Percentiles rank a stretch among this genome's conserved stretches.
phyloP scores from a whole-genome alignment of 306 rosid species.

The Mucuna pruriens region DNA sequence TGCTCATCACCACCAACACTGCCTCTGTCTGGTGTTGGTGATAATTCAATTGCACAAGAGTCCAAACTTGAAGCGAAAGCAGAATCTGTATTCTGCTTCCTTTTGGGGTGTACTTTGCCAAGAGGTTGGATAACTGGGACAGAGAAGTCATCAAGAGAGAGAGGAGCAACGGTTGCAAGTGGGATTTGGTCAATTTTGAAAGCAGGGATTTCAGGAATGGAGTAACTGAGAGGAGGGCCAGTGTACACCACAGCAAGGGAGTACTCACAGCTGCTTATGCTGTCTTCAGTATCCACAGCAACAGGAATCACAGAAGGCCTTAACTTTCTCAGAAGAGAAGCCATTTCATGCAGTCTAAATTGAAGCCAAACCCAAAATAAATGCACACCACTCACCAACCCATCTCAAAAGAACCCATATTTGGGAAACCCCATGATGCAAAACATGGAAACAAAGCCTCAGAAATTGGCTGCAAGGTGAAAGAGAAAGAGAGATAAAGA shows the following conservation, averaged over 20 bases:
- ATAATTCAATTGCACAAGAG: not conserved
- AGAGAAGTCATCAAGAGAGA: slow-evolving; percentile 36
- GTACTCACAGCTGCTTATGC: slow-evolving; percentile 53
- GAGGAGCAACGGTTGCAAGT: slow-evolving; percentile 58
- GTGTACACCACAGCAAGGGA: slow-evolving; percentile 69
- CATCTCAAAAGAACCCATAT: slow-evolving; percentile 1
- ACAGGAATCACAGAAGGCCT: slow-evolving; percentile 42
- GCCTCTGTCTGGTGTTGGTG: not conserved
- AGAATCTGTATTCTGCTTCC: slow-evolving; percentile 27
- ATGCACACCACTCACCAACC: not conserved
- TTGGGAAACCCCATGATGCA: not conserved
- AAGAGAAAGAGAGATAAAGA: not conserved
- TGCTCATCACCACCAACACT: not conserved
- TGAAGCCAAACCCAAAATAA: not conserved
- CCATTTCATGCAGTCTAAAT: slow-evolving; percentile 46
- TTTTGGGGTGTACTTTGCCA: slow-evolving; percentile 30
- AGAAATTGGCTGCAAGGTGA: not conserved
- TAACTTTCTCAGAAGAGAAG: slow-evolving; percentile 57
- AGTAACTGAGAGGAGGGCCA: slow-evolving; percentile 66
- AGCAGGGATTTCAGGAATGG: slow-evolving; percentile 66
- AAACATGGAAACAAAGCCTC: not conserved
- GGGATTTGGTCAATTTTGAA: slow-evolving; percentile 66
- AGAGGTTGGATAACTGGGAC: slow-evolving; percentile 78
- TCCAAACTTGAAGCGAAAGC: slow-evolving; percentile 18
- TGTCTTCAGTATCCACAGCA: slow-evolving; percentile 38